Evolutionary conservation across 73 alveolate genomes (phyloP).

Genomic region (Effrenium voratum): DNA sequence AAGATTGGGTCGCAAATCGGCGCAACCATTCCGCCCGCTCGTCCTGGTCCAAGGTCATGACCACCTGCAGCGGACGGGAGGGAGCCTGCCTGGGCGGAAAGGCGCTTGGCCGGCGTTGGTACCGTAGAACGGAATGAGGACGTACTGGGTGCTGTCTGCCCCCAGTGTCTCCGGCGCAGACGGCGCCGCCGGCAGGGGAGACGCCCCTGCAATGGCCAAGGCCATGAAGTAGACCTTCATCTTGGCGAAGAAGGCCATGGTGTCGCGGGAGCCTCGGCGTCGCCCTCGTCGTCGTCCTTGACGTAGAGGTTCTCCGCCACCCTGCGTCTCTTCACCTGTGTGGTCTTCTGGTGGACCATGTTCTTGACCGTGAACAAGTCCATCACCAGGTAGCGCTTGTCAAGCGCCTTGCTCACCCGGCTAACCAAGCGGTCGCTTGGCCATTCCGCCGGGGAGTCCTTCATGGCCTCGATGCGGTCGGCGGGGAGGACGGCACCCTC

Average conservation of each 20-base stretch:
- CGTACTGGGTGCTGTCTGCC: background rate
- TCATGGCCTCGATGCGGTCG: background rate
- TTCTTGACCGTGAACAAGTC: background rate
- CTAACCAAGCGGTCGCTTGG: background rate
- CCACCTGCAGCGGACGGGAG: background rate
- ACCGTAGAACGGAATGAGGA: background rate
- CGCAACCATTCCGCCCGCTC: background rate
- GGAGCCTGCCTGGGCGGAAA: background rate
- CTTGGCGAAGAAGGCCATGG: background rate
- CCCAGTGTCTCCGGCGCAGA: background rate
- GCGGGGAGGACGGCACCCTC: background rate
- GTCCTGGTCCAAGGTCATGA: background rate
- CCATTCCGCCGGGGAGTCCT: background rate
- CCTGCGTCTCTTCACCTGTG: background rate
- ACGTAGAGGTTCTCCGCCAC: background rate
- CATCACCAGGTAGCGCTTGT: background rate
- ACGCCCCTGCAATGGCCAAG: constrained; percentile 5
- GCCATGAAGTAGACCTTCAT: constrained; percentile 16
- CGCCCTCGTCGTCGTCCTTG: background rate
- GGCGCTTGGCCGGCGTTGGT: background rate
- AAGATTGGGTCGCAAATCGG: background rate
- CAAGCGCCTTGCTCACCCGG: background rate
- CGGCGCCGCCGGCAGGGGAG: background rate
- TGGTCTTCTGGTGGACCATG: background rate
- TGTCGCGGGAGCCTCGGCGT: background rate